phyloP scores from a whole-genome alignment of 306 rosid genomes.

The Fragaria ananassa region DNA sequence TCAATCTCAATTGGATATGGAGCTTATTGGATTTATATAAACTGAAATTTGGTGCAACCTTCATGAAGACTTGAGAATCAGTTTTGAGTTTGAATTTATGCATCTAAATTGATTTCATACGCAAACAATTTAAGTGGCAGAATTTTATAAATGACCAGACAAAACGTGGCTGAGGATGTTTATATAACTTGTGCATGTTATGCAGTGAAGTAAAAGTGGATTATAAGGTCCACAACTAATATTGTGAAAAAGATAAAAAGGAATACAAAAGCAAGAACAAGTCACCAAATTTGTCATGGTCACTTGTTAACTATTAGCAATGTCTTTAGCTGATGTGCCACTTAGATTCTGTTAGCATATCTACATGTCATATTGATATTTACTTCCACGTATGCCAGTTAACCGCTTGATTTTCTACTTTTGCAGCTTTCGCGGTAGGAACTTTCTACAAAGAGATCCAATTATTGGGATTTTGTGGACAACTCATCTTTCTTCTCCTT shows the following conservation, averaged over 20 bases:
- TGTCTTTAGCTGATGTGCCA: not conserved
- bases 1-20: not conserved
- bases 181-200: not conserved
- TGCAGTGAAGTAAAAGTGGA: not conserved
- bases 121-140: not conserved
- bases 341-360: not conserved
- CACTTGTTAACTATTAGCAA: not conserved
- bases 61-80: not conserved
- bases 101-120: not conserved
- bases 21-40: not conserved
- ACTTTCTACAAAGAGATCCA: slow-evolving; percentile 32
- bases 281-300: not conserved
- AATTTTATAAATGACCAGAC: not conserved
- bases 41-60: slow-evolving; percentile 7
- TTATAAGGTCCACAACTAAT: not conserved
- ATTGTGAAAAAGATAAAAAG: not conserved
- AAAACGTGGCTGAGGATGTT: not conserved
- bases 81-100: not conserved
- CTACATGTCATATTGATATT: not conserved
- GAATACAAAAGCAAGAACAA: not conserved
- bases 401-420: not conserved
- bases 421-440: slow-evolving; percentile 53
- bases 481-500: slow-evolving; percentile 24
- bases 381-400: not conserved
- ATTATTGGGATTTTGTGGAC: slow-evolving; percentile 35